These are phyloP conservation scores for Rhodamnia rubescens DNA, from an alignment of 345 rosid species.

Conservation along the genomic window DNA sequence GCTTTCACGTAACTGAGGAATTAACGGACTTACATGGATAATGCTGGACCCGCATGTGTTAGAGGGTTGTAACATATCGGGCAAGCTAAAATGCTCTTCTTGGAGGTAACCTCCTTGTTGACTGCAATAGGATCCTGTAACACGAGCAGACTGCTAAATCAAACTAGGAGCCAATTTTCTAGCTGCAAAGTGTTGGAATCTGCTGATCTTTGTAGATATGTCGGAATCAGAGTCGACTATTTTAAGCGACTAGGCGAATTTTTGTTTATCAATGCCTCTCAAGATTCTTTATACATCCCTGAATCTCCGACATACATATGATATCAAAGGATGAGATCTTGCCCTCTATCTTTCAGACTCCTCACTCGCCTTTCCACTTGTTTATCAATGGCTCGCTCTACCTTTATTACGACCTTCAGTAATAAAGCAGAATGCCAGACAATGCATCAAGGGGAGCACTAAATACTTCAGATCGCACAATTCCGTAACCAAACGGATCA, in stretches of 20 bases:
- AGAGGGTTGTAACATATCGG: conserved; percentile 61
- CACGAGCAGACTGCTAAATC: neutral
- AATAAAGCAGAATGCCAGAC: neutral
- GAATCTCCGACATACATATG: neutral
- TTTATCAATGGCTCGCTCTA: neutral
- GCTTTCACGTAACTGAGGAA: neutral
- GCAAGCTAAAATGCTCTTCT: conserved; percentile 44
- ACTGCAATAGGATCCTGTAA: conserved; percentile 21
- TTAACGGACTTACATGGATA: conserved; percentile 29
- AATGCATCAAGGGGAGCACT: neutral
- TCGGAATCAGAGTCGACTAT: neutral
- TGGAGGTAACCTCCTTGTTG: conserved; percentile 13
- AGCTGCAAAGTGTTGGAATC: neutral
- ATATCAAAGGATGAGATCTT: neutral
- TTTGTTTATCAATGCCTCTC: neutral
- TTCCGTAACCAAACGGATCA: neutral
- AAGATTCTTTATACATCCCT: neutral
- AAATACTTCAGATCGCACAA: neutral
- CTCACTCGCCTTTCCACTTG: neutral
- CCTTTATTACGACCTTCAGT: neutral
- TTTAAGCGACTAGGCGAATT: neutral
- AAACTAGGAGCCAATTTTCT: neutral
- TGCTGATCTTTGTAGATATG: neutral
- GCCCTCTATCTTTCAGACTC: neutral
- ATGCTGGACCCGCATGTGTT: conserved; percentile 6